phyloP scores from a whole-genome alignment of 176 grass and related monocot species.

The bread wheat (Triticum aestivum) region IWGSC_CS_RefSeq_v2.1 NC_057797.1:520650370-520650869 shows the following conservation, averaged over 20 bases:
- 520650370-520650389: constrained; percentile 71
- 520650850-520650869: constrained; percentile 1
- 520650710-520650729: constrained; percentile 14
- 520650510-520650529: not conserved
- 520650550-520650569: constrained; percentile 77
- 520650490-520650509: not conserved
- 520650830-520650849: not conserved
- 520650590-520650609: constrained; percentile 85
- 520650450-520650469: constrained; percentile 30
- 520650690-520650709: not conserved
- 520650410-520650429: constrained; percentile 83
- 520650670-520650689: not conserved
- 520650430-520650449: constrained; percentile 78
- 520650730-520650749: constrained; percentile 75
- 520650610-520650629: constrained; percentile 52
- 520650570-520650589: constrained; percentile 81
- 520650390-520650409: constrained; percentile 71
- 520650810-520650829: constrained; percentile 35
- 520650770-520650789: constrained; percentile 52
- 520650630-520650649: constrained; percentile 17
- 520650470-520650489: not conserved
- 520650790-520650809: constrained; percentile 64
- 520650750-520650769: constrained; percentile 49
- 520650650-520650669: not conserved
- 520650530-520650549: not conserved